Base-by-base conservation (phyloP, 164 flowering plant species). In the Macadamia integrifolia region DNA sequence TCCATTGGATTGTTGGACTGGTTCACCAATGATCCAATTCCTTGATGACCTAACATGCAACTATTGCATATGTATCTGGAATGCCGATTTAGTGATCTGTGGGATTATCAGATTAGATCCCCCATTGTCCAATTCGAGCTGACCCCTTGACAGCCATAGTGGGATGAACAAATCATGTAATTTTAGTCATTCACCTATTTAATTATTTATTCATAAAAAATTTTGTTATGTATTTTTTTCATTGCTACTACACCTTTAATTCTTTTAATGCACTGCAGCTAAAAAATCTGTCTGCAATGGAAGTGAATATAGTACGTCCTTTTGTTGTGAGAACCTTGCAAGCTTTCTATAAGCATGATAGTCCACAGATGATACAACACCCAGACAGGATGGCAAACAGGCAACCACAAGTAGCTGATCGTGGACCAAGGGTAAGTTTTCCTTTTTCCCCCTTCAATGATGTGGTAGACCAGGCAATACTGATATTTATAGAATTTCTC, bases 271-370 rank as follows among this genome's bases (percentile, higher is more conserved):
- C 15, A 23, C 67, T 77, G 74, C 89, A 92, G 95, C 83, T 91
- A 8, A 83, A 82, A 80, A 83, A 91, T 74, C 71, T 93, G 52
- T 91, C 97, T 53, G 98, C 98, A 1, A 93, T 93, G 95, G 98
- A 93, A 80, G 95, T 88, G 74, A 91, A 93, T 73, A 84, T 93
- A 65, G 87, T 93, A 64, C 86, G 97, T 1, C 93, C 93, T 46
- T 93, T 93, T 76, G 77, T 89, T 69, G 88, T 85, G 66, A 85
- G 88, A 82, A 81, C 97, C 28, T 75, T 93, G 6, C 86, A 89
- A 75, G 89, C 95, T 66, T 90, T 90, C 69, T 87, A 87, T 72
- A 91, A 88, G 83, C 97, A 86, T 61, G 92, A 83, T 67, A 88
- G 86, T 78, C 89, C 94, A 40, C 89, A 89, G 70, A 70, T 83